Conservation (phyloP, 2,329 filamentous ascomycete genomes). For the Alternaria hordeiaustralica region DNA sequence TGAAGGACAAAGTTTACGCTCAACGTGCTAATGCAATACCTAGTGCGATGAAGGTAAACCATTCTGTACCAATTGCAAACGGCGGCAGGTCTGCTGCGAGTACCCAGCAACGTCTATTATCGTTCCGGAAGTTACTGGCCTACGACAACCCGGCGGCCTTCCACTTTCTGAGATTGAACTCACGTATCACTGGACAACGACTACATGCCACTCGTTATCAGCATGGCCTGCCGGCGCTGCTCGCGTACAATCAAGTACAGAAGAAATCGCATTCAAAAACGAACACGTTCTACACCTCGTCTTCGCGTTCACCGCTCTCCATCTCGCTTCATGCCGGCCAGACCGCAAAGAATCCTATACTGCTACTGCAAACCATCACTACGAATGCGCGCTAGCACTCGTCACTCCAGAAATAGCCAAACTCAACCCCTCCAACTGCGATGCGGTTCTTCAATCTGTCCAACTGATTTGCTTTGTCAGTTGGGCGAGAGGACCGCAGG, state of each 20-base stretch:
- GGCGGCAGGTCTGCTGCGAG: constrained; percentile 31
- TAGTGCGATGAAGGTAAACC: constrained; percentile 41
- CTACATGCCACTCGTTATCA: constrained; percentile 31
- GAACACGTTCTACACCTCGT: constrained; percentile 30
- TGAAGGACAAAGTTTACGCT: background rate
- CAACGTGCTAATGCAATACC: background rate
- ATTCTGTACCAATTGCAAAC: constrained; percentile 31
- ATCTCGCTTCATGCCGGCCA: constrained; percentile 32
- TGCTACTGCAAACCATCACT: constrained; percentile 28
- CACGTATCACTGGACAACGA: constrained; percentile 36
- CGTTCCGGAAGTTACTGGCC: background rate
- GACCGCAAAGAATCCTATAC: constrained; percentile 22
- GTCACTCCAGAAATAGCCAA: constrained; percentile 30
- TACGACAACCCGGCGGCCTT: background rate
- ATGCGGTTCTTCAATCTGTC: constrained; percentile 32
- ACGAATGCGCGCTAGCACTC: constrained; percentile 25
- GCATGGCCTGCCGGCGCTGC: constrained; percentile 18
- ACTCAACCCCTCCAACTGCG: constrained; percentile 26
- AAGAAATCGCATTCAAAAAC: constrained; percentile 26
- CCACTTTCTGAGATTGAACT: constrained; percentile 33
- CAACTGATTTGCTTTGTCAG: constrained; percentile 35
- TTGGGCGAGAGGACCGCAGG: constrained; percentile 33
- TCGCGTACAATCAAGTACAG: constrained; percentile 24
- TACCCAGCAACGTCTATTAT: constrained; percentile 10
- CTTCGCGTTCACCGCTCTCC: constrained; percentile 33